Evolutionary conservation across 2,329 filamentous ascomycete species (phyloP).

Genomic region (Neurospora crassa): DNA sequence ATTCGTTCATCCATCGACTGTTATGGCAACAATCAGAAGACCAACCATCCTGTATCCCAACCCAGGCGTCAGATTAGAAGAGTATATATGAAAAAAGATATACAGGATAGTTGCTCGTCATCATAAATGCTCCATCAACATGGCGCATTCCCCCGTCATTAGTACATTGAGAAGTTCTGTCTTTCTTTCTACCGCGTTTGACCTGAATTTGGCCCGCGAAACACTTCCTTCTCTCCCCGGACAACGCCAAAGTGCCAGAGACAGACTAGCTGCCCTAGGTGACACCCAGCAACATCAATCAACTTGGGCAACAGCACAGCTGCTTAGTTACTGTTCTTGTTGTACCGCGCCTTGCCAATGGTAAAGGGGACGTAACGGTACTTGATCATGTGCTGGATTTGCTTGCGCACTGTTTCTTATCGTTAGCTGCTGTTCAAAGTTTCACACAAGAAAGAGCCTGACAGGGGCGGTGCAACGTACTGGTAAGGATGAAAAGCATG

Average conservation of each 20-base stretch:
- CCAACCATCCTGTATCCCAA: not conserved
- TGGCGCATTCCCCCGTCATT: not conserved
- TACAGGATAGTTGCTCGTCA: slow-evolving; percentile 3
- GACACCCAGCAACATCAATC: not conserved
- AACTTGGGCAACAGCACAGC: not conserved
- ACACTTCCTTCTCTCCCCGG: not conserved
- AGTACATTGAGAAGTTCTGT: not conserved
- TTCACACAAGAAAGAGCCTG: not conserved
- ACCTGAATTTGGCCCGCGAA: too few relatives aligned
- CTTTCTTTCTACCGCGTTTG: not conserved
- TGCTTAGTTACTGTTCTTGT: slow-evolving; percentile 45
- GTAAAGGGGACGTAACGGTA: slow-evolving; percentile 96
- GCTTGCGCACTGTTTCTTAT: slow-evolving; percentile 73
- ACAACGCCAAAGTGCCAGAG: not conserved
- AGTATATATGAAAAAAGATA: slow-evolving; percentile 3
- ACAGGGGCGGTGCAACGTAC: slow-evolving; percentile 43
- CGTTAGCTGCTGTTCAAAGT: slow-evolving; percentile 7
- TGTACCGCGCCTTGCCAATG: slow-evolving; percentile 78
- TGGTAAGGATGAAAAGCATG: slow-evolving; percentile 90
- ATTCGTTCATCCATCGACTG: not conserved
- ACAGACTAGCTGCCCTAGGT: not conserved
- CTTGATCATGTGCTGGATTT: slow-evolving; percentile 99
- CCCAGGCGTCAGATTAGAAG: slow-evolving; percentile 5
- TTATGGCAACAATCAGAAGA: not conserved
- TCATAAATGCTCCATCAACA: slow-evolving; percentile 1